These are phyloP conservation scores for Gymnopus androsaceus DNA, from an alignment of 1,284 basidiomycete genomes.

Conservation along the genomic window DNA sequence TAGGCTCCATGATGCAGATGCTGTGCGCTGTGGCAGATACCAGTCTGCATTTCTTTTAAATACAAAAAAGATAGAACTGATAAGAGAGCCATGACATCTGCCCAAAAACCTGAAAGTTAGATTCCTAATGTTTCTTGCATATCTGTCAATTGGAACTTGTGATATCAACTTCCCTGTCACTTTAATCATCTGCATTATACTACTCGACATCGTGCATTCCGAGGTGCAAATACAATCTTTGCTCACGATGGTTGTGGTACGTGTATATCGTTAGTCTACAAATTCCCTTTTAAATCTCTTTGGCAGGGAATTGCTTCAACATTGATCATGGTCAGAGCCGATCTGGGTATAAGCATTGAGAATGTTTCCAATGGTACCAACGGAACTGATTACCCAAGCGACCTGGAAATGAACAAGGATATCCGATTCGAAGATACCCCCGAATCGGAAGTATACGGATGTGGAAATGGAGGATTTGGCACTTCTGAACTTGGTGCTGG, in stretches of 20 bases:
- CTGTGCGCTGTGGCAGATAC: too few species aligned
- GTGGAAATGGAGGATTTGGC: too few species aligned
- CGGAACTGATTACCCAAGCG: not conserved
- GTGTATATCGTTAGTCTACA: not conserved
- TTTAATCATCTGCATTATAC: not conserved
- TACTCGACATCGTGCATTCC: not conserved
- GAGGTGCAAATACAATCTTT: not conserved
- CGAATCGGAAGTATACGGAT: too few species aligned
- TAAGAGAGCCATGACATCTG: too few species aligned
- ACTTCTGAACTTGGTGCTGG: too few species aligned
- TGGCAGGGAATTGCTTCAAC: constrained; percentile 9
- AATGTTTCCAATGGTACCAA: not conserved
- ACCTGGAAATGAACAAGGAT: not conserved
- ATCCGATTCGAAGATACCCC: not conserved
- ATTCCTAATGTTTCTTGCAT: too few species aligned
- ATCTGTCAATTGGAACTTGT: too few species aligned
- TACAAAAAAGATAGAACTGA: too few species aligned
- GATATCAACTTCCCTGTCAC: too few species aligned
- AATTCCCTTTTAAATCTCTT: not conserved
- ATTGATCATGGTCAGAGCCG: constrained; percentile 5
- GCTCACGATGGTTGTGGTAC: constrained; percentile 1
- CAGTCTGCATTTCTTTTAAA: too few species aligned
- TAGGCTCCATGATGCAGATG: too few species aligned
- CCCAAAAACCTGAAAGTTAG: too few species aligned
- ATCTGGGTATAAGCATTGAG: constrained; percentile 1